These are phyloP conservation scores for Tarenaya hassleriana DNA, from an alignment of 345 rosid species.

Conservation along the genomic window DNA sequence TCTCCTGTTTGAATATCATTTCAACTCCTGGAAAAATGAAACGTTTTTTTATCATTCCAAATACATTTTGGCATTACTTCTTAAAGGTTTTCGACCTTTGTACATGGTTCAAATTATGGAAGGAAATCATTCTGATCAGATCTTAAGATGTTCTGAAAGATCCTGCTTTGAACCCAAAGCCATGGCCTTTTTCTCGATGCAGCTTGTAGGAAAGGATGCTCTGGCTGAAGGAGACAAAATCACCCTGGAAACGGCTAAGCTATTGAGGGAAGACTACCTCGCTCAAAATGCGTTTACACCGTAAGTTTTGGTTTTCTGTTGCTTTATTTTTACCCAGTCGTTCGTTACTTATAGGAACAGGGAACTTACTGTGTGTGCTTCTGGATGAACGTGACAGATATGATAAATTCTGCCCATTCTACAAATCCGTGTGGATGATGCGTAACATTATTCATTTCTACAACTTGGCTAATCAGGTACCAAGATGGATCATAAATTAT, in stretches of 20 bases:
- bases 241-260: slow-evolving; percentile 94
- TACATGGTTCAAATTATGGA: slow-evolving; percentile 3
- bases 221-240: slow-evolving; percentile 95
- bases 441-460: slow-evolving; percentile 96
- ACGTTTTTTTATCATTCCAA: slow-evolving; percentile 5
- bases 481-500: neutral
- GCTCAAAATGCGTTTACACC: slow-evolving; percentile 99
- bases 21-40: neutral
- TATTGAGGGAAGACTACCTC: slow-evolving; percentile 97
- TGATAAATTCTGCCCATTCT: slow-evolving; percentile 97
- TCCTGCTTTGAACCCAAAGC: slow-evolving; percentile 11
- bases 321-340: neutral
- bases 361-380: slow-evolving; percentile 4
- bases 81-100: neutral
- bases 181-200: slow-evolving; percentile 25
- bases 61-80: neutral
- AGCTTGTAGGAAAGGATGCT: slow-evolving; percentile 99
- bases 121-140: neutral
- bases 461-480: slow-evolving; percentile 96
- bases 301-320: slow-evolving; percentile 39
- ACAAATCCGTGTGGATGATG: slow-evolving; percentile 99
- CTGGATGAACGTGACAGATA: slow-evolving; percentile 45
- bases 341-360: neutral
- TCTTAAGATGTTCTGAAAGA: neutral
- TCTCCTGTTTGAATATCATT: neutral